phyloP scores from a whole-genome alignment of 495 filamentous ascomycete species.

The Xylaria nigripes region DNA sequence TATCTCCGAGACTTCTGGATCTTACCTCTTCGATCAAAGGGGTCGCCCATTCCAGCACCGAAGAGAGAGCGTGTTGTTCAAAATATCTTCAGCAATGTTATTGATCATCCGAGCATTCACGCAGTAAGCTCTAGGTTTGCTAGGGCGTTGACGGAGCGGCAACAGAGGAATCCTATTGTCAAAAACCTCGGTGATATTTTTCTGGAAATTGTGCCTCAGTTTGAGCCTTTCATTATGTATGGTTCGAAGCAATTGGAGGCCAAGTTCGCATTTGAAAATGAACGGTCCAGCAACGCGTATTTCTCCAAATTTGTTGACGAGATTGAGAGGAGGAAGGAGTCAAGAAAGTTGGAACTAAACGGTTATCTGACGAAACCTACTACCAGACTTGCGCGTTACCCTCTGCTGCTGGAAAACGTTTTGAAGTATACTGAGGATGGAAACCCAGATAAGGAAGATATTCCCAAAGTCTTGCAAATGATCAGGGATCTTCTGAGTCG shows the following conservation, averaged over 20 bases:
- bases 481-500: constrained; percentile 81
- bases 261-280: constrained; percentile 97
- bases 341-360: constrained; percentile 92
- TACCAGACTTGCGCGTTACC: constrained; percentile 90
- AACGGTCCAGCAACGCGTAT: constrained; percentile 73
- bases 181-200: constrained; percentile 91
- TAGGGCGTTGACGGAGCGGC: constrained; percentile 76
- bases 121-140: constrained; percentile 81
- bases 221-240: constrained; percentile 94
- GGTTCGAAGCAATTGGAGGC: constrained; percentile 93
- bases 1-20: constrained; percentile 99
- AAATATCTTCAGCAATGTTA: constrained; percentile 91
- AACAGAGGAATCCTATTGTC: constrained; percentile 84
- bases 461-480: constrained; percentile 74
- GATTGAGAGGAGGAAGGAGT: constrained; percentile 91
- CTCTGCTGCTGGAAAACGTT: constrained; percentile 85
- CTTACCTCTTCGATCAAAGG: constrained; percentile 67
- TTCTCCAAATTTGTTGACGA: constrained; percentile 95
- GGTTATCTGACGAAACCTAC: constrained; percentile 98
- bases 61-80: constrained; percentile 84
- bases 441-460: constrained; percentile 81
- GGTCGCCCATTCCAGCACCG: constrained; percentile 81
- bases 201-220: constrained; percentile 80
- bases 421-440: constrained; percentile 79
- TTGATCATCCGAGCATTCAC: constrained; percentile 72